A percentile compares a stretch with the other conserved stretches of the same genome.
phyloP scores from a whole-genome alignment of 441 rosid species.

The Pelargonium australe region DNA sequence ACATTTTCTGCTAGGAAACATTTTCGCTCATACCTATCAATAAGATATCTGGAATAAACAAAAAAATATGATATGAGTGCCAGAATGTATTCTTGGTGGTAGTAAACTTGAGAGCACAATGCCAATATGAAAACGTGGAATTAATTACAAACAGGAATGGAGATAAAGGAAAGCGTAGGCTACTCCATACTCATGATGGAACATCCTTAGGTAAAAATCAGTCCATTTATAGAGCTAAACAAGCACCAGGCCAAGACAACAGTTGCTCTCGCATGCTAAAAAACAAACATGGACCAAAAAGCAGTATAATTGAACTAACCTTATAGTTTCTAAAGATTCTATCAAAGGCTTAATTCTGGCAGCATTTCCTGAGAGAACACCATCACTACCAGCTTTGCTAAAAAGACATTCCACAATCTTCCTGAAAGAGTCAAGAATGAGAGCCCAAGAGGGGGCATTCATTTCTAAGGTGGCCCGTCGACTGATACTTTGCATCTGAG shows the following conservation, averaged over 20 bases:
- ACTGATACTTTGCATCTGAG: constrained; percentile 20
- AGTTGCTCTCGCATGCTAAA: background rate
- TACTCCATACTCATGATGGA: too few relatives aligned
- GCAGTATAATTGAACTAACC: constrained; percentile 12
- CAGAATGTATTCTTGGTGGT: background rate
- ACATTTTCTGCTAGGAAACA: constrained; percentile 39
- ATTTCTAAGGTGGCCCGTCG: constrained; percentile 19
- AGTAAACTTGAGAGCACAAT: background rate
- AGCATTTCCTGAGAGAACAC: constrained; percentile 10
- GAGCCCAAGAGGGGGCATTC: constrained; percentile 18
- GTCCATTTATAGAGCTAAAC: background rate
- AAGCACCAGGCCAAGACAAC: background rate
- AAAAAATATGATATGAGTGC: background rate
- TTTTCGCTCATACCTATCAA: constrained; percentile 32
- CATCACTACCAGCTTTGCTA: constrained; percentile 18
- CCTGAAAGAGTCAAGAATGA: constrained; percentile 20
- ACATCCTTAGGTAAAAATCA: too few relatives aligned
- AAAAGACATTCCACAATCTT: constrained; percentile 19
- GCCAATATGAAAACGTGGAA: background rate
- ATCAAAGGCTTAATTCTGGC: constrained; percentile 19
- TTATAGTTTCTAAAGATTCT: constrained; percentile 23
- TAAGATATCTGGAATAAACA: constrained; percentile 38
- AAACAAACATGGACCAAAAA: background rate
- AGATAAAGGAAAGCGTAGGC: too few relatives aligned
- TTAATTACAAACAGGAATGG: too few relatives aligned